Conservation (phyloP, 805 yeast genomes). For the Huiozyma naganishii region DNA sequence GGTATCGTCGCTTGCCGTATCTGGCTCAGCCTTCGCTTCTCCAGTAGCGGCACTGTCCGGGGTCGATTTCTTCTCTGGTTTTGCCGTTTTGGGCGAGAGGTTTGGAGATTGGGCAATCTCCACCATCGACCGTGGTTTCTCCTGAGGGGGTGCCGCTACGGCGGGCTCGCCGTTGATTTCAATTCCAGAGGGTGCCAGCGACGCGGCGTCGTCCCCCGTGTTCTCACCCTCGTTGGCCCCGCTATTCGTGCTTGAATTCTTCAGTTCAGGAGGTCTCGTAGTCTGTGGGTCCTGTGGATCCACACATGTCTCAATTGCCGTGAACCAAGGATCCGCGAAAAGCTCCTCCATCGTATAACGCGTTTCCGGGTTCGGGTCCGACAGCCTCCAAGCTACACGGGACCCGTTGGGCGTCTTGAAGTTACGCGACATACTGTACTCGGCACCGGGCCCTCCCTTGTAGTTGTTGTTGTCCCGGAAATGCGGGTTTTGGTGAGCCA, state of each 20-base stretch:
- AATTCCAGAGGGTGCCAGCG: background rate
- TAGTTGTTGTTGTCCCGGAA: slow-evolving; percentile 38
- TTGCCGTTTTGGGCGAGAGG: background rate
- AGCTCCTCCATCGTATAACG: slow-evolving; percentile 47
- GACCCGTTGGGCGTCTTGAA: slow-evolving; percentile 52
- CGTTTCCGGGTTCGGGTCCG: slow-evolving; percentile 48
- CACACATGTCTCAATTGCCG: slow-evolving; percentile 45
- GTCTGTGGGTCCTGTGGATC: slow-evolving; percentile 13
- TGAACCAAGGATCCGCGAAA: slow-evolving; percentile 57
- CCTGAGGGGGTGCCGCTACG: background rate
- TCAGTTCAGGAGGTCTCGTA: slow-evolving; percentile 17
- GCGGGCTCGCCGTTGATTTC: background rate
- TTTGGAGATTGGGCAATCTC: slow-evolving; percentile 14
- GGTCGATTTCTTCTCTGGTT: background rate
- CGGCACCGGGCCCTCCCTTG: slow-evolving; percentile 57
- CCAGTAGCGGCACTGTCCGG: background rate
- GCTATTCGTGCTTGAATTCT: slow-evolving; percentile 12
- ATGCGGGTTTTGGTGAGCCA: slow-evolving; percentile 32
- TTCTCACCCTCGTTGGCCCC: slow-evolving; percentile 6
- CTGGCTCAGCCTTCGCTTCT: background rate
- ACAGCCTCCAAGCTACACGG: slow-evolving; percentile 62
- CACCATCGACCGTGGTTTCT: slow-evolving; percentile 18
- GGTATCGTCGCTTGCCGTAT: background rate
- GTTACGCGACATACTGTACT: slow-evolving; percentile 57
- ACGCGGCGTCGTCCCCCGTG: slow-evolving; percentile 7